Evolutionary conservation across 73 alveolate genomes (phyloP), one percentile per base, ranked within the genome.

Genomic region (Stentor coeruleus): DNA sequence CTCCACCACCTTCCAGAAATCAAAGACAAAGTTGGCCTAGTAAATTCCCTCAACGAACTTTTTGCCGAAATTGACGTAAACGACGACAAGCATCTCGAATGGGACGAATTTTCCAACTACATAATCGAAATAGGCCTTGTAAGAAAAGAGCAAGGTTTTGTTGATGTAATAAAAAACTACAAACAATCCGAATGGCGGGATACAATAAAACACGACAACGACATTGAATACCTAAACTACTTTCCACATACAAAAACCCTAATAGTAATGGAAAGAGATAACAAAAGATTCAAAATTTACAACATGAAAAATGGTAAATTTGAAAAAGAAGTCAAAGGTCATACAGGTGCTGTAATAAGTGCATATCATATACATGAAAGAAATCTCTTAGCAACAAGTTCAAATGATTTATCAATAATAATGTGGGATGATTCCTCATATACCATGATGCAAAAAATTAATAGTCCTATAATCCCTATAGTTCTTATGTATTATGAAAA

Each of bases 101-200:
- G 99, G 99, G 98, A 93, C 58, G 99, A 96, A 87, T 96, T 96
- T 88, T 86, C 98, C 40, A 95, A 96, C 85, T 97, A 94, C 88
- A 96, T 96, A 15, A 96, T 96, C 81, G 98, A 95, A 86, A 88
- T 95, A 15, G 99, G 99, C n/a, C 88, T 94, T 89, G 92, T 96
- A 59, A 90, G 98, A 77, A 94, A 95, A 86, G 96, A 95, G 77
- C 83, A 95, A 85, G 81, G 95, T 74, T 96, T 96, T 76, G 93
- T 94, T 26, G 95, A 94, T 85, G 99, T 94, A 3, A 94, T 96
- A 20, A 92, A 96, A 86, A 94, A 89, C 84, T 96, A 96, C 89
- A 93, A 88, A 85, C 87, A 86, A 76, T 93, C 97, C 59, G 86
- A 94, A 38, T 87, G 86, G 11, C 92, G 91, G 82, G 99, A 96